Evolutionary conservation across 164 flowering plant genomes (phyloP).

Genomic region (Santalum album): DNA sequence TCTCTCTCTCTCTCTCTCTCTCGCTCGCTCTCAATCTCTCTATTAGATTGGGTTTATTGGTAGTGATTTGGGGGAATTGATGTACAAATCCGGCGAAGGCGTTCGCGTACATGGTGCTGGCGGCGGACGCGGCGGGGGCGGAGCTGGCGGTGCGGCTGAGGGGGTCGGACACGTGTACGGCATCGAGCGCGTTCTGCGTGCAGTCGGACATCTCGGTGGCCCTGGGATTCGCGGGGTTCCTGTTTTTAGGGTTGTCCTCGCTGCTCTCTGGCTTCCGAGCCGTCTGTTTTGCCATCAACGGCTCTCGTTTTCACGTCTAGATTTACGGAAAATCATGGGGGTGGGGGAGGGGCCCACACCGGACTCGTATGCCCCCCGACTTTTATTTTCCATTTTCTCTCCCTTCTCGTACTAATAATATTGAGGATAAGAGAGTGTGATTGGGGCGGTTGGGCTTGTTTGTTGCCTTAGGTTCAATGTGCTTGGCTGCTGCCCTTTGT

Average conservation of each 20-base stretch:
- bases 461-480: no score
- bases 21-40: neutral
- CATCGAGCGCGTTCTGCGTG: conserved; percentile 43
- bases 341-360: neutral
- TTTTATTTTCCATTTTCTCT: no score
- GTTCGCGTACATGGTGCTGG: conserved; percentile 65
- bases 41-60: neutral
- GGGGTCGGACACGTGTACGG: conserved; percentile 38
- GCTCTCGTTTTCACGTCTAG: conserved; percentile 67
- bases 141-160: conserved; percentile 37
- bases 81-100: conserved; percentile 25
- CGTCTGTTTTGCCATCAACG: conserved; percentile 59
- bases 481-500: no score
- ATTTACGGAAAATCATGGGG: neutral
- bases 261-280: conserved; percentile 75
- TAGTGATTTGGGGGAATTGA: neutral
- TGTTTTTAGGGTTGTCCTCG: conserved; percentile 56
- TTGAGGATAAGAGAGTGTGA: no score
- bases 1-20: neutral
- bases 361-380: neutral
- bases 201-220: conserved; percentile 59
- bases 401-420: no score
- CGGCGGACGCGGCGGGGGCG: conserved; percentile 69
- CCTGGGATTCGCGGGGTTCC: conserved; percentile 65
- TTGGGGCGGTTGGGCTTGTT: neutral